Base-by-base conservation (phyloP, 768 basidiomycete genomes). In the Rhodotorula toruloides region DNA sequence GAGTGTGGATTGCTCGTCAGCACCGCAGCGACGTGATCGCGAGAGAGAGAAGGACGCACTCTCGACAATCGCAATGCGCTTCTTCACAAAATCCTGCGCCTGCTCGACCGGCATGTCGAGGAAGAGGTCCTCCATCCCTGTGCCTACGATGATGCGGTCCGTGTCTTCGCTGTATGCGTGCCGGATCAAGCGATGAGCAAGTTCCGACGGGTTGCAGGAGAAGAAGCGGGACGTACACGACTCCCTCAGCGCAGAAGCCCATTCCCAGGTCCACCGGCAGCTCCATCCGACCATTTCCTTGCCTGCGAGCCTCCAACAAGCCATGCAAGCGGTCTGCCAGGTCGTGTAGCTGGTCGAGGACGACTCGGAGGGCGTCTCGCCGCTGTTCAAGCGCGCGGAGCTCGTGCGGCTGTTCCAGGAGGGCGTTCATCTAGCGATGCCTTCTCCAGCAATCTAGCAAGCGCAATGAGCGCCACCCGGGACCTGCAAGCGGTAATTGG, bases 81-180 rank as follows among this genome's bases (percentile, higher is more conserved):
- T 58, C 37, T 53, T 14, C 4, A 67, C 56, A 17, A 67, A 67
- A 0, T 4, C 25, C 7, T 32, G 46, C 4, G 66, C 60, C 40
- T 36, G 3, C 14, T 62, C 66, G 13, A 67, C 21, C 0, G 56
- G 50, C n/a, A 67, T 39, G 12, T 62, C 61, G 27, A 67, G 61
- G 50, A 52, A 67, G 42, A 67, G 56, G 44, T 67, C 61, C 13
- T 67, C 60, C 1, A 62, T 0, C 4, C 66, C 66, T 2, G 56
- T 50, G 3, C 56, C 48, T 47, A 47, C 16, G n/a, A 67, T 54
- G 13, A 67, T 39, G 0, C 43, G 43, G 14, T 27, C n/a, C 29
- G 61, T 62, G 12, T 67, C 61, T 2, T 58, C 37, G 10, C 66
- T 58, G 32, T 12, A 5, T 13, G 13, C n/a, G 12, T 4, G 47